These are phyloP conservation scores for Parascedosporium putredinis DNA, from an alignment of 2,329 filamentous ascomycete genomes.

Conservation along the genomic window DNA sequence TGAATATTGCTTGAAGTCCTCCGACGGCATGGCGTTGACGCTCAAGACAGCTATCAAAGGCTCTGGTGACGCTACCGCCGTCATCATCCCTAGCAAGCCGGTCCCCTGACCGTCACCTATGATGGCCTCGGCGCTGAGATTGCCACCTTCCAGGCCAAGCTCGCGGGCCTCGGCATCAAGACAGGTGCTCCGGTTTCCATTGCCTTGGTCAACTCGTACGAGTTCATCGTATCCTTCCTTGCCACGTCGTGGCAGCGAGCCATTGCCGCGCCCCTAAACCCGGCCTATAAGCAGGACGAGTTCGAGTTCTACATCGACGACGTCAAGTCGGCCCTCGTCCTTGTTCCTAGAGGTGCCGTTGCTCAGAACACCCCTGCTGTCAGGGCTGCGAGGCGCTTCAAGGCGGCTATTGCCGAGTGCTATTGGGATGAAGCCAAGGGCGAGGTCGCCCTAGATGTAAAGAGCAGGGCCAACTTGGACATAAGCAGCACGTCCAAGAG, in stretches of 20 bases:
- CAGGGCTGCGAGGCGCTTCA: slow-evolving; percentile 65
- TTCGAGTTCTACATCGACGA: slow-evolving; percentile 92
- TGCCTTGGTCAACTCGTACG: slow-evolving; percentile 73
- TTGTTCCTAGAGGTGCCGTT: slow-evolving; percentile 65
- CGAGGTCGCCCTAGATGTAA: slow-evolving; percentile 68
- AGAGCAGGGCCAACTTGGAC: slow-evolving; percentile 59
- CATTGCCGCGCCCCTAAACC: slow-evolving; percentile 78
- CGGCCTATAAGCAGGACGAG: slow-evolving; percentile 79
- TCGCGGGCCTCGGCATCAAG: slow-evolving; percentile 63
- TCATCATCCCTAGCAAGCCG: slow-evolving; percentile 63
- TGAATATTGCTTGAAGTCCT: neutral
- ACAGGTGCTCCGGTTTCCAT: slow-evolving; percentile 67
- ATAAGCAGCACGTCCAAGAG: slow-evolving; percentile 28
- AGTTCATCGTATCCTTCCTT: slow-evolving; percentile 80
- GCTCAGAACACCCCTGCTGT: slow-evolving; percentile 59
- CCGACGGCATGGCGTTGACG: slow-evolving; percentile 29
- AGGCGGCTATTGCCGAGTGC: slow-evolving; percentile 76
- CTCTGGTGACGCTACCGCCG: slow-evolving; percentile 38
- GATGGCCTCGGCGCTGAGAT: slow-evolving; percentile 56
- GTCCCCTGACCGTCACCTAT: slow-evolving; percentile 57
- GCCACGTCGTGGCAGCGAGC: slow-evolving; percentile 77
- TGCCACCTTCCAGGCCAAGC: slow-evolving; percentile 62
- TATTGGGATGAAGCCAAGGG: slow-evolving; percentile 58
- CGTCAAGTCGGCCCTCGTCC: slow-evolving; percentile 65
- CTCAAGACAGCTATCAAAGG: slow-evolving; percentile 40